These are phyloP conservation scores for Artemisia annua DNA, from an alignment of 129 eudicot genomes.

Conservation along the genomic window DNA sequence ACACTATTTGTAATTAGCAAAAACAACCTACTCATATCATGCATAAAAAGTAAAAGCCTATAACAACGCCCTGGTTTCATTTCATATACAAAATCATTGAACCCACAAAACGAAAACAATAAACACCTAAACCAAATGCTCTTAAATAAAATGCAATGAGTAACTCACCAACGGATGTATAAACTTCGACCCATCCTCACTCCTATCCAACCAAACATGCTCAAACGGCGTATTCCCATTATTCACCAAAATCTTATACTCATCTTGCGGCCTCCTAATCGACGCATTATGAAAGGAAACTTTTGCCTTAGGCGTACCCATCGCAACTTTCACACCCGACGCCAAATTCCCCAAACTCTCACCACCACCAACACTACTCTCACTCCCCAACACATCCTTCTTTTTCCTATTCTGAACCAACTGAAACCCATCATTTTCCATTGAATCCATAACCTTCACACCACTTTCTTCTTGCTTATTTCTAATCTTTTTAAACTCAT, in stretches of 20 bases:
- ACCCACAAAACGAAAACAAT: no score
- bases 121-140: background rate
- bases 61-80: background rate
- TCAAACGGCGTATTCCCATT: constrained; percentile 68
- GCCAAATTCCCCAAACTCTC: background rate
- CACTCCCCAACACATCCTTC: constrained; percentile 10
- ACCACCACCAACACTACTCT: background rate
- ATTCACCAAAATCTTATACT: constrained; percentile 72
- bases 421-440: constrained; percentile 48
- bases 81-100: no score
- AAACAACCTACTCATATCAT: constrained; percentile 2
- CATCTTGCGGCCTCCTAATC: constrained; percentile 73
- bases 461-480: constrained; percentile 42
- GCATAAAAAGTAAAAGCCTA: constrained; percentile 5
- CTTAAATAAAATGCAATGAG: background rate
- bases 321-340: constrained; percentile 53
- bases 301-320: constrained; percentile 45
- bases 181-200: constrained; percentile 73
- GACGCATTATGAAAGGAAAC: constrained; percentile 72
- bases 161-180: constrained; percentile 70
- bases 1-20: no score
- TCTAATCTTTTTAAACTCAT: constrained; percentile 45
- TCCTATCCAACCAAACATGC: constrained; percentile 75
- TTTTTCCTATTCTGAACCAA: constrained; percentile 65
- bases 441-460: background rate